A percentile compares a stretch with the other conserved stretches of the same genome.
phyloP scores from a whole-genome alignment of 1,284 basidiomycete species.

The Cutaneotrichosporon cavernicola region DNA sequence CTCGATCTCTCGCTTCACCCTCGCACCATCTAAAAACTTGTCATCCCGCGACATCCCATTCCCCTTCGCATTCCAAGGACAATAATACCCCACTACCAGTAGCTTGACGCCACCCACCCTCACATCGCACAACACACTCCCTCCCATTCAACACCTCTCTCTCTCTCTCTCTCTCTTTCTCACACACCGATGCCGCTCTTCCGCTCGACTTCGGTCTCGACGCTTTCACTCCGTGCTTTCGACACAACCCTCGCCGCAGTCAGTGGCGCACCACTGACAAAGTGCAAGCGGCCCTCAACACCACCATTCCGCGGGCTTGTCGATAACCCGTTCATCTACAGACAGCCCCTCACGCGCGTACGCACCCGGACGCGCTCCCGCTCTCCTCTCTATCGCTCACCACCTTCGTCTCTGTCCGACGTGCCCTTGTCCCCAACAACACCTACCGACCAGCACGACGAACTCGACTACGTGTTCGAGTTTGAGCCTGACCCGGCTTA shows the following conservation, averaged over 20 bases:
- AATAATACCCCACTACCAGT: not conserved
- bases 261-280: slow-evolving; percentile 1
- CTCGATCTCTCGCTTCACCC: not conserved
- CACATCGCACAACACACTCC: slow-evolving; percentile 2
- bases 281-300: slow-evolving; percentile 6
- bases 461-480: not conserved
- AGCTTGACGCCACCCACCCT: not conserved
- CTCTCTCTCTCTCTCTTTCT: not conserved
- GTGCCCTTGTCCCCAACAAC: not conserved
- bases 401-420: not conserved
- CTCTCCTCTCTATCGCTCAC: not conserved
- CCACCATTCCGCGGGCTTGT: not conserved
- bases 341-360: not conserved
- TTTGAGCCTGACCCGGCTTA: not conserved
- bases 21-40: slow-evolving; percentile 3
- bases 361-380: not conserved
- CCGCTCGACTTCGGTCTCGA: slow-evolving; percentile 10
- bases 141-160: not conserved
- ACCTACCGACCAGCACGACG: not conserved
- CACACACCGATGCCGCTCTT: slow-evolving; percentile 10
- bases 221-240: slow-evolving; percentile 16
- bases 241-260: slow-evolving; percentile 6
- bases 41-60: not conserved
- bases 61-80: not conserved
- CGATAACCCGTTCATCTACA: not conserved